Evolutionary conservation across 1,284 basidiomycete species (phyloP), one percentile per base, ranked within the genome.

Genomic region (Puccinia polysora): DNA sequence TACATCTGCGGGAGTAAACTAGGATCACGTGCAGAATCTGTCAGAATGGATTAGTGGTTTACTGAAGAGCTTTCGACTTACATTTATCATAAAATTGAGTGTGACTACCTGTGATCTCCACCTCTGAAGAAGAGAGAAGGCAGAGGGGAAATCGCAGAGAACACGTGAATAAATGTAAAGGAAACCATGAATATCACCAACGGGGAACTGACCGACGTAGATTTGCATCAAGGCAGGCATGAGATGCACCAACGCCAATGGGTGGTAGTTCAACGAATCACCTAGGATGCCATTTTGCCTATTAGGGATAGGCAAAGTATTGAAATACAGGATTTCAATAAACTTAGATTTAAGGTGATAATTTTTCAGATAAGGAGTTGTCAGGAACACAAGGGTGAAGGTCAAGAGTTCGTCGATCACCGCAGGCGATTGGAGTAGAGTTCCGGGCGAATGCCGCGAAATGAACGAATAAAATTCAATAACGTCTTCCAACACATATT

Each of bases 271-370:
- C 73, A 99, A 82, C 32, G 87, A 83, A 73, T 88, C 87, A 36
- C 89, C 90, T 64, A 98, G 82, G 38, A 94, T 85, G 12, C 94
- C 92, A 73, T 85, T 85, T 36, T 86, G 84, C 75, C 89, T 86
- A 45, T 89, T 84, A 12, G 88, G 88, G 77, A 88, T 89, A 12
- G 86, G 85, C 80, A 88, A 86, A 34, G 89, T 86, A 25, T 90
- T 89, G 80, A 88, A 89, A 79, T 90, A 91, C 34, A 97, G 80
- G 6, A 90, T 88, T 89, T 95, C 91, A 75, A 97, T 91, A 53
- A 98, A 88, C 81, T 98, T 97, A n/a, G 92, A 88, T 81, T 97
- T 97, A 76, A 98, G 81, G 84, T 96, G 97, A 0, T 96, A 96
- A 76, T 98, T 99, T 82, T 96, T 97, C 83, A 99, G 93, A 80